Evolutionary conservation across 2,329 filamentous ascomycete species (phyloP).

Genomic region (Verticillium albo-atrum): DNA sequence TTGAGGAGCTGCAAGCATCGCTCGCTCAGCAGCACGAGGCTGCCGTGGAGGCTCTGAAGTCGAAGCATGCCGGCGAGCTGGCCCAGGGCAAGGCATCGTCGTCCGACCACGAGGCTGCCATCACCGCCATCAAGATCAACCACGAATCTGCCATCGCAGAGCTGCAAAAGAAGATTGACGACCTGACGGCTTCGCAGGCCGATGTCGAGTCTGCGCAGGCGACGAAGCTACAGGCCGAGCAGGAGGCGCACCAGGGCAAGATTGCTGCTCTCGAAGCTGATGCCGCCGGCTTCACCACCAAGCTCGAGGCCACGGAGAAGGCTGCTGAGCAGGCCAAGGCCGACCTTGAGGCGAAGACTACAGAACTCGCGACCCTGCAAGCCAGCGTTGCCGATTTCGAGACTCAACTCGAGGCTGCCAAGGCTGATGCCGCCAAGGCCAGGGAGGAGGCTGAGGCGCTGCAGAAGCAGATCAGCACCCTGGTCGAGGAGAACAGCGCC

Average conservation of each 20-base stretch:
- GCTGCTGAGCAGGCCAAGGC: slow-evolving; percentile 36
- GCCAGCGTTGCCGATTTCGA: slow-evolving; percentile 37
- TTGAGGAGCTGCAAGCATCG: slow-evolving; percentile 45
- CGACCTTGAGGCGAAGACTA: slow-evolving; percentile 38
- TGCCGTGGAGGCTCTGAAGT: slow-evolving; percentile 44
- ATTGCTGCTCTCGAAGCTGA: slow-evolving; percentile 48
- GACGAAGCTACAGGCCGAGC: slow-evolving; percentile 38
- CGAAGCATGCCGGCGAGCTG: slow-evolving; percentile 48
- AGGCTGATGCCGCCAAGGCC: slow-evolving; percentile 34
- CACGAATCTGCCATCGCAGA: slow-evolving; percentile 44
- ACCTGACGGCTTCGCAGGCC: slow-evolving; percentile 42
- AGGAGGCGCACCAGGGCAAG: slow-evolving; percentile 38
- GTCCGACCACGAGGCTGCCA: slow-evolving; percentile 41
- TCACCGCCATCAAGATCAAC: slow-evolving; percentile 44
- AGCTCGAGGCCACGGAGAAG: slow-evolving; percentile 42
- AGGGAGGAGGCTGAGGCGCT: slow-evolving; percentile 43
- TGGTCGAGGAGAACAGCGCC: slow-evolving; percentile 38
- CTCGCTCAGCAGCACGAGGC: slow-evolving; percentile 46
- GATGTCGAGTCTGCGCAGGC: slow-evolving; percentile 39
- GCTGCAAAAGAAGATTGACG: slow-evolving; percentile 52
- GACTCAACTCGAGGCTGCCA: slow-evolving; percentile 39
- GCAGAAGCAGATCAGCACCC: slow-evolving; percentile 42
- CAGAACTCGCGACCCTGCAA: slow-evolving; percentile 32
- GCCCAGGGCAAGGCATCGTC: slow-evolving; percentile 39
- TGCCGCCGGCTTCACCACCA: slow-evolving; percentile 44